Percentiles rank a stretch among this genome's conserved stretches.
phyloP scores from a whole-genome alignment of 768 basidiomycete genomes.

The Daedaleopsis sinensis region DNA sequence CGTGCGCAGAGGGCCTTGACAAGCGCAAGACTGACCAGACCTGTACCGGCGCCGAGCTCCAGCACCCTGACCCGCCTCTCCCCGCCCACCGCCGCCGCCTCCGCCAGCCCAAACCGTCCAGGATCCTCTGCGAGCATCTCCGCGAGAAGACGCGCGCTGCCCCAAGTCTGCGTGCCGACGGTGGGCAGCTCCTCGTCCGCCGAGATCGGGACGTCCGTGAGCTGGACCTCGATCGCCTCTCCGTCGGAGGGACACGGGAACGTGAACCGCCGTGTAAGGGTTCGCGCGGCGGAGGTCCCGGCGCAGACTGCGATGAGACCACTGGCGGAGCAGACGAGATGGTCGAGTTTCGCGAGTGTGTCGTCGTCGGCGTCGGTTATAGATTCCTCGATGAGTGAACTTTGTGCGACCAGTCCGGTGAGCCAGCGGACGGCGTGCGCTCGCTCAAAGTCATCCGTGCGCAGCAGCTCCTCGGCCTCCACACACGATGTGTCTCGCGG shows the following conservation, averaged over 20 bases:
- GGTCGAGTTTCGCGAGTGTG: too few species aligned
- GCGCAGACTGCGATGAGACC: slow-evolving; percentile 47
- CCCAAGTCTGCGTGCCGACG: slow-evolving; percentile 90
- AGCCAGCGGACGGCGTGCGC: slow-evolving; percentile 75
- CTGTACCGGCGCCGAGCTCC: slow-evolving; percentile 63
- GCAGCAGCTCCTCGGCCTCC: slow-evolving; percentile 36
- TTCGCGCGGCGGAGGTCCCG: slow-evolving; percentile 65
- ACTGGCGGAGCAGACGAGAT: too few species aligned
- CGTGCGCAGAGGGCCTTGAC: slow-evolving; percentile 32
- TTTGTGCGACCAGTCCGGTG: slow-evolving; percentile 53
- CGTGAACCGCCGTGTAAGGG: slow-evolving; percentile 51
- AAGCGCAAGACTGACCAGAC: slow-evolving; percentile 49
- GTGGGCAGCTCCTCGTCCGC: slow-evolving; percentile 70
- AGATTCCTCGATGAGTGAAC: slow-evolving; percentile 7
- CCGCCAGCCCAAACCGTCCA: slow-evolving; percentile 46
- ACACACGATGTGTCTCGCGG: background rate
- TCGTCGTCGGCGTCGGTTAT: too few species aligned
- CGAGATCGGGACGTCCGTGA: slow-evolving; percentile 67
- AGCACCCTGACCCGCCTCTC: slow-evolving; percentile 42
- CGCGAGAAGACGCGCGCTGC: slow-evolving; percentile 78
- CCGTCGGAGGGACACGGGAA: slow-evolving; percentile 37
- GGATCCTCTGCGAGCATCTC: slow-evolving; percentile 70
- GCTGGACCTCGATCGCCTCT: slow-evolving; percentile 37
- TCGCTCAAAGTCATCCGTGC: slow-evolving; percentile 70
- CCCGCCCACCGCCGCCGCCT: background rate